Evolutionary conservation across 768 basidiomycete species (phyloP), one percentile per base, ranked within the genome.

Genomic region (Ramaria sp.): DNA sequence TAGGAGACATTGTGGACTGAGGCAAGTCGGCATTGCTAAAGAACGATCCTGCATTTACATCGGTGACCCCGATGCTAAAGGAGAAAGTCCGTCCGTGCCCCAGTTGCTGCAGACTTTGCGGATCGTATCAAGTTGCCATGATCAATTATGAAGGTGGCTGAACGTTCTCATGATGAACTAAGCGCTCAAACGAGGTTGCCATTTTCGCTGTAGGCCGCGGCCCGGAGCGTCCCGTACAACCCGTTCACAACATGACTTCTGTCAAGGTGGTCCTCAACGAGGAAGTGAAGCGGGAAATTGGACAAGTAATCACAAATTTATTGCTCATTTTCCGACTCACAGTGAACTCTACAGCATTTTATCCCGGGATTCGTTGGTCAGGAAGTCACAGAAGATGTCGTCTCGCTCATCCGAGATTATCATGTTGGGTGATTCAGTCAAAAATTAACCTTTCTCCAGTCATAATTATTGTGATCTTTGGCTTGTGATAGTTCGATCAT

Each of bases 341-440:
- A 48, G 20, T 27, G 31, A 51, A n/a, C 17, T 49, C 9, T 45
- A n/a, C 59, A 86, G 83, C 84, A 86, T 64, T 85, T 88, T 62
- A 80, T 88, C 13, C 72, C 84, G 59, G 85, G 86, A 17, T 86
- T 86, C 65, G 80, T 82, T 63, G 83, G 83, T 3, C 68, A 75
- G 38, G 70, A 77, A 51, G 68, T 77, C 34, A 78, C 69, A 59
- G 70, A 76, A 30, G 73, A 84, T 57, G 75, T 80, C 59, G 74
- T 70, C 61, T 73, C 70, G 0, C 77, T 86, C 54, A 83, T 86
- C 51, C 68, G 68, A 37, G 78, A 83, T 47, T 86, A 85, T 68
- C 71, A 80, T 65, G 71, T 85, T 50, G 85, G 84, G 69, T 75
- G 60, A 5, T 5, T 31, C 6, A 24, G 30, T 31, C 31, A 19